Conservation (phyloP, 2,329 filamentous ascomycete genomes). For the Alternaria longipes region DNA sequence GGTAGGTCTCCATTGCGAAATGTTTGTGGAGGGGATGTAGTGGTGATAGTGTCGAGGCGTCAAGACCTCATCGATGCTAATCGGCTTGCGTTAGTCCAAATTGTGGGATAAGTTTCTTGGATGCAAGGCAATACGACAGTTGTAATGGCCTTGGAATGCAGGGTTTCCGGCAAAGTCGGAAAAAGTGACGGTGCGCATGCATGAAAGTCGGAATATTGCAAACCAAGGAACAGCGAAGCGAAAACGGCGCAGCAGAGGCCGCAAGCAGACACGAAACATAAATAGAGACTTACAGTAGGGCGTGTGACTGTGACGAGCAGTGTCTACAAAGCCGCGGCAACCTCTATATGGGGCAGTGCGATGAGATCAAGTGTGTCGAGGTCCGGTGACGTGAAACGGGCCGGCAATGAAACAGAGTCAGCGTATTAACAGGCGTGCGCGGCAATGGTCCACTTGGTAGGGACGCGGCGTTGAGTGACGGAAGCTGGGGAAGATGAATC, state of each 20-base stretch:
- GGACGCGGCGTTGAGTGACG: neutral
- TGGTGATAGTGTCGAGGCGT: conserved; percentile 2
- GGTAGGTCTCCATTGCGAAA: conserved; percentile 87
- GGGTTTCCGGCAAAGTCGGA: conserved; percentile 12
- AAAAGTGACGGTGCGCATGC: conserved; percentile 5
- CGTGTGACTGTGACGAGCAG: conserved; percentile 18
- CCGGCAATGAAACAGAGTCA: conserved; percentile 32
- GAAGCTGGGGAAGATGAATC: conserved; percentile 7
- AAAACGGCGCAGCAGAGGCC: neutral
- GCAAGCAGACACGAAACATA: conserved; percentile 6
- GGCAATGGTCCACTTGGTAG: conserved; percentile 13
- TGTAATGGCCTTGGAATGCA: conserved; percentile 3
- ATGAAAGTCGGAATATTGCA: conserved; percentile 2
- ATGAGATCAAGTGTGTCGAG: conserved; percentile 6
- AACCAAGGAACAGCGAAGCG: neutral
- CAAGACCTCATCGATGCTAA: conserved; percentile 21
- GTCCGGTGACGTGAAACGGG: conserved; percentile 30
- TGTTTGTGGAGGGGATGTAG: neutral
- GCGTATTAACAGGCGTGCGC: conserved; percentile 19
- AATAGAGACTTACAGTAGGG: conserved; percentile 24
- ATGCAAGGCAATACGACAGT: neutral
- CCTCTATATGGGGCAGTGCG: conserved; percentile 16
- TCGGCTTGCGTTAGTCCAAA: conserved; percentile 21
- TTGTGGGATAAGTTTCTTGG: neutral
- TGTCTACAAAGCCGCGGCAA: conserved; percentile 3